phyloP scores from a whole-genome alignment of 306 rosid genomes.

The Rubus parviflorus region DNA sequence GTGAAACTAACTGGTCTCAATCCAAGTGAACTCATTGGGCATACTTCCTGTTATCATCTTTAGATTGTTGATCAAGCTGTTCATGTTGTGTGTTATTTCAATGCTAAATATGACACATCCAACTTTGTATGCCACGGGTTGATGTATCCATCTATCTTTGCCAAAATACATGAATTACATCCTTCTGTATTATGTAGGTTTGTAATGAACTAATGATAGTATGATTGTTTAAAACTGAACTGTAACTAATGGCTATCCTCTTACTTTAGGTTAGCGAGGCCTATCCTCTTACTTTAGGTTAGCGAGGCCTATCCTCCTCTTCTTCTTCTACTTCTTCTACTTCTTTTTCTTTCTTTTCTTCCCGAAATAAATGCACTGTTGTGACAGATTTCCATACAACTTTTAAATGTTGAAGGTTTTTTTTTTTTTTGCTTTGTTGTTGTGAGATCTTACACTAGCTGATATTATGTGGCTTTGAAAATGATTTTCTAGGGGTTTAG shows the following conservation, averaged over 20 bases:
- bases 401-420: not conserved
- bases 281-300: not conserved
- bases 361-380: not conserved
- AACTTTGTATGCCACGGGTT: not conserved
- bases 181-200: not conserved
- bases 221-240: not conserved
- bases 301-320: not conserved
- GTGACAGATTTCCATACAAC: not conserved
- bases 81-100: not conserved
- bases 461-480: not conserved
- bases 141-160: not conserved
- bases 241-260: not conserved
- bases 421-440: not conserved
- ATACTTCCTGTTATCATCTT: not conserved
- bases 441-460: slow-evolving; percentile 2
- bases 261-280: not conserved
- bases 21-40: not conserved
- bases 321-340: not conserved
- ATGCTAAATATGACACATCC: not conserved
- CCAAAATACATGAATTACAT: not conserved
- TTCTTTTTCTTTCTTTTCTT: not conserved
- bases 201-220: not conserved
- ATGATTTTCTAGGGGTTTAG: not conserved
- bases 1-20: not conserved
- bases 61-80: slow-evolving; percentile 3